Base-by-base conservation (phyloP, 805 yeast genomes). In the Saccharomycopsis oosterbeekiorum region DNA sequence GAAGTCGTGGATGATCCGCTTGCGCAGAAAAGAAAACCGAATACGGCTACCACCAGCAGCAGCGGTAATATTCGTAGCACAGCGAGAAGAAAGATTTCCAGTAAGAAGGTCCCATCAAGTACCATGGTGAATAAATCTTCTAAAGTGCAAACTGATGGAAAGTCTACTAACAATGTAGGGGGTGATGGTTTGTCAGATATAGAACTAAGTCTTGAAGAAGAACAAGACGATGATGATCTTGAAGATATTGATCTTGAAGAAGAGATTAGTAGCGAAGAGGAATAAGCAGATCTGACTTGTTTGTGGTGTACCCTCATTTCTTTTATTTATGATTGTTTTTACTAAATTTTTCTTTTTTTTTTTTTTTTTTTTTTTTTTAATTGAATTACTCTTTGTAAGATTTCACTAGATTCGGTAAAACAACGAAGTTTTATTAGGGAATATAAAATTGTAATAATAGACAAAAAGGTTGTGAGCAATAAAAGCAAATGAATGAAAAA, bases 1-100 rank as follows among this genome's bases (percentile, higher is more conserved):
- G 60, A 56, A 8, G 41, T 60, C 15, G 63, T 57, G 15, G 60
- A 60, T 47, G 63, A 60, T 53, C 62, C 62, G 2, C 36, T 36
- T 21, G 43, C 41, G n/a, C 34, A 43, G 9, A 36, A 34, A 19
- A 55, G 34, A 15, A 12, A 37, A n/a, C 42, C n/a, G n/a, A 47
- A 51, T 19, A 41, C 17, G 19, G 34, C 29, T 51, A 14, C 41
- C 26, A 37, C 29, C 4, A 36, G 56, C 5, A 59, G 15, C 41
- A 6, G 40, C 14, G 17, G 34, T 24, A 26, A 12, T 21, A 12
- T 34, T 11, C 53, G 53, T 11, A 47, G 12, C 6, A 47, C 53
- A 6, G 34, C 34, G 21, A 24, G 34, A 21, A 21, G 21, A 3
- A 47, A n/a, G 21, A 47, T 34, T 12, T n/a, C 53, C 2, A n/a